Base-by-base conservation (phyloP, 192 early-diverging fungal species). In the Linnemannia zychae region DNA sequence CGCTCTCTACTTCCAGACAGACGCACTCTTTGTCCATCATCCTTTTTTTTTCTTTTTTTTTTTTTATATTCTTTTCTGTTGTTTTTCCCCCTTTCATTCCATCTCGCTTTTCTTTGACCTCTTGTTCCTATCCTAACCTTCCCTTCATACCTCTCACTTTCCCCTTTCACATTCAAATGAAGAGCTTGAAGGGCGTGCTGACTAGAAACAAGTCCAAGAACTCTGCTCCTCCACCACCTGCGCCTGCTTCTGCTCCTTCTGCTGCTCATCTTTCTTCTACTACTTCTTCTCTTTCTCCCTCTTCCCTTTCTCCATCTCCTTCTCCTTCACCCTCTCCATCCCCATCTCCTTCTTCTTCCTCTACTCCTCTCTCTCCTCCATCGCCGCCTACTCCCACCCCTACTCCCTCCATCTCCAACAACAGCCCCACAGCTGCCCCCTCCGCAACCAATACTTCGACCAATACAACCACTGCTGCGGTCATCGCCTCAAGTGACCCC, bases 181-280 rank as follows among this genome's bases (percentile, higher is more conserved):
- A 83, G 81, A 70, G 81, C 76, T 74, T 83, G 76, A 83, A 83
- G 37, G 81, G 81, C 66, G 81, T 83, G 71, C 53, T 83, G 76
- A 67, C 75, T 24, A 76, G 81, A 73, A 83, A 72, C 71, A 83
- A 83, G 81, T 83, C 81, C 44, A 83, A 83, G 73, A 82, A 72
- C 70, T n/a, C 57, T 63, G 24, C 24, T 63, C 28, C 28, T 31
- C 57, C 53, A 5, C 53, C 57, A 28, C n/a, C 0, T 13, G n/a
- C 57, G 24, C n/a, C n/a, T 28, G n/a, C 57, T 24, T 3, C 57
- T 60, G 11, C 57, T 60, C n/a, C 11, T 3, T 24, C n/a, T 46
- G 69, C 40, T 28, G 48, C 71, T 34, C 18, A 46, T 37, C 31
- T 16, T 22, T 16, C 71, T 9, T 18, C 71, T 50, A 4, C 71